Base-by-base conservation (phyloP, 2,329 filamentous ascomycete species). In the Aspergillus tamarii region DNA sequence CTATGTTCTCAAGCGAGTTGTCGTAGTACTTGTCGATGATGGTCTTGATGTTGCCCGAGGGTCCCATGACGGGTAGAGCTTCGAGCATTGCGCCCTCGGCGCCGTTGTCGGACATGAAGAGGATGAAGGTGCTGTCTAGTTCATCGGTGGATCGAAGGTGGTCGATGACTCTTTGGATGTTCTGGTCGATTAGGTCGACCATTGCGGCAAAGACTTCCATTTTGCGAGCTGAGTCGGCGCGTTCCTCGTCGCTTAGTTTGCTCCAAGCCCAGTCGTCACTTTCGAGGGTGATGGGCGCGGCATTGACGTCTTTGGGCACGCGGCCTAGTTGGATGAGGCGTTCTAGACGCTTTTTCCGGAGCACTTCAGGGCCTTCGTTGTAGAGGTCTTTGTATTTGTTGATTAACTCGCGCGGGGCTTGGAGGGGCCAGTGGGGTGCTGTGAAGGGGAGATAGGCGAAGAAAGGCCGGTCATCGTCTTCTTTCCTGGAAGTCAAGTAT, bases 161-260 rank as follows among this genome's bases (percentile, higher is more conserved):
- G 41, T 85, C 77, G 26, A 88, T 76, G 2, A 89, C 84, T 61
- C 84, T 84, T 41, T 87, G 87, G 19, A 89, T 82, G 64, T 88
- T 87, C 63, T 73, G 72, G 67, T 90, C 88, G 57, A 89, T 88
- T 55, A 80, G 80, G 62, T 89, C 86, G 4, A 89, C 86, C 85
- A 90, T 89, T 12, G 80, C 88, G 0, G 88, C 87, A 63, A 85
- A 90, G 3, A 85, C 83, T 69, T 89, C 87, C 87, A 88, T 88
- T 50, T 50, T 46, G n/a, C 43, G 43, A 0, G 84, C 83, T 77
- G 82, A 67, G 73, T 73, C 71, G 0, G 80, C 82, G n/a, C 77
- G 73, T 50, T 76, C 74, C 68, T 80, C 76, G 64, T 81, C 78
- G 87, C 0, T 87, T 87, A 5, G 87, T 84, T 55, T 87, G 83